These are phyloP conservation scores for Naganishia kalamii DNA, from an alignment of 768 basidiomycete species.

Conservation along the genomic window DNA sequence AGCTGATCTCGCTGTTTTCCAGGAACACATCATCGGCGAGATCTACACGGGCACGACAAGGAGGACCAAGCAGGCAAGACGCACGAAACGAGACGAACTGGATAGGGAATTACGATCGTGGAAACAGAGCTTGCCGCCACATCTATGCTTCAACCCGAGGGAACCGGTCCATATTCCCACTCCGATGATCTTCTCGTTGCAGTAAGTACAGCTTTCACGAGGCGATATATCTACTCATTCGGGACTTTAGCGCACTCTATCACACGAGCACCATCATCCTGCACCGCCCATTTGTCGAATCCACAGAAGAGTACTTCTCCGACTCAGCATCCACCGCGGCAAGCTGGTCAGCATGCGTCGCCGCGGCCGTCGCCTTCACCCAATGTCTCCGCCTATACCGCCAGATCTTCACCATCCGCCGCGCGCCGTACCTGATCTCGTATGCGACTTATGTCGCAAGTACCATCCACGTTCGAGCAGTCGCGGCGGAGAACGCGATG, in stretches of 20 bases:
- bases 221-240: neutral
- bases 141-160: slow-evolving; percentile 8
- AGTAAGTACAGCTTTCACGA: neutral
- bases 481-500: slow-evolving; percentile 9
- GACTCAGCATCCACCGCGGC: slow-evolving; percentile 19
- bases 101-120: neutral
- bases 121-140: slow-evolving; percentile 11
- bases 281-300: slow-evolving; percentile 31
- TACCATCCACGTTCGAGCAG: slow-evolving; percentile 29
- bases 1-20: neutral
- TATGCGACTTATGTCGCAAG: slow-evolving; percentile 31
- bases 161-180: slow-evolving; percentile 9
- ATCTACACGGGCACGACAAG: slow-evolving; percentile 14
- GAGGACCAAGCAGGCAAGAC: neutral
- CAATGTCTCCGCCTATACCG: slow-evolving; percentile 21
- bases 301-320: slow-evolving; percentile 20
- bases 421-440: slow-evolving; percentile 31
- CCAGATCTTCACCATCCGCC: slow-evolving; percentile 26
- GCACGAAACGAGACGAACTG: slow-evolving; percentile 9
- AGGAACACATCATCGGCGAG: slow-evolving; percentile 20
- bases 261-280: slow-evolving; percentile 27
- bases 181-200: slow-evolving; percentile 9
- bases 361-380: slow-evolving; percentile 25
- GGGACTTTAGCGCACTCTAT: slow-evolving; percentile 22
- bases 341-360: slow-evolving; percentile 28